Evolutionary conservation across 176 grass and related monocot species (phyloP), one percentile per base, ranked within the genome.

Genomic region (Carex kokanica): DNA sequence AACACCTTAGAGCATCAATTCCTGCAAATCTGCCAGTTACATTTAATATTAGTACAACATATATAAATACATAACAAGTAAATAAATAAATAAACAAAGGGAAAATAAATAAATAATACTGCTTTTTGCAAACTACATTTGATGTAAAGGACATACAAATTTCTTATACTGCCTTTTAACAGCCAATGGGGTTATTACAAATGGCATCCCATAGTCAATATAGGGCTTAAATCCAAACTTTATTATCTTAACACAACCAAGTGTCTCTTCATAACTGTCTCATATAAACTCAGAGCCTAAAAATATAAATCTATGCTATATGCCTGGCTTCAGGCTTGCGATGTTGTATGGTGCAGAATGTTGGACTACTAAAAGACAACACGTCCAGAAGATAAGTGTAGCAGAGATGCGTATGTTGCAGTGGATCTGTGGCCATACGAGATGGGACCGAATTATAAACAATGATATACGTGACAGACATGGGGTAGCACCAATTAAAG

Each of bases 1-100:
- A 84, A 80, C 96, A 98, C 83, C 96, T 89, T 41, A 98, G 86
- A 23, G 89, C 89, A 75, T 98, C 91, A 84, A 88, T 98, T 84
- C 93, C 96, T 75, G 96, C 93, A 98, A 98, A 98, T 90, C 96
- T 98, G 87, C n/a, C 61, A 68, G 8, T 56, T 56, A 55, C 2
- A 55, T 56, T 21, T 49, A 17, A 53, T 4, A 56, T 77, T 31
- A 77, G 45, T 14, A 77, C 24, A 32, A 77, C 10, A 17, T 31
- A 41, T 62, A 62, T 61, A 63, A 45, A 63, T 78, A 64, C 60
- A 41, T 82, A 31, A 81, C 41, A 63, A 34, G 31, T 64, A 47
- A 60, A 79, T 23, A 18, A 60, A 41, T 10, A 45, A 71, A 45
- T 20, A 38, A 80, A 12, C 78, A 66, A 54, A 24, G 36, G 18